These are phyloP conservation scores for Solanum neorickii DNA, from an alignment of 257 asterid species.

Conservation along the genomic window DNA sequence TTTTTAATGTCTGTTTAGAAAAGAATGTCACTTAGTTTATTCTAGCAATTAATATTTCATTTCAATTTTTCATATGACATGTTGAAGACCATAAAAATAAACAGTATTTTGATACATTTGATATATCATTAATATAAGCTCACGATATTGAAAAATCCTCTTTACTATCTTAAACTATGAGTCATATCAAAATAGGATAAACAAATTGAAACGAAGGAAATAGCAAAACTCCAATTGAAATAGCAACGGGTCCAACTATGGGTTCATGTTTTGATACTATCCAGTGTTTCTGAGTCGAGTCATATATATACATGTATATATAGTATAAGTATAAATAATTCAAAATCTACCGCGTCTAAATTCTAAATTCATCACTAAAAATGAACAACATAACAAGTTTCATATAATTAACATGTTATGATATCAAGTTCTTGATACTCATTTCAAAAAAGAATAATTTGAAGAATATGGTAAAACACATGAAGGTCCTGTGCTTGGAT, in stretches of 20 bases:
- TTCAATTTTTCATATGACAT: background rate
- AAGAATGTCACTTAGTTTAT: background rate
- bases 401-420: background rate
- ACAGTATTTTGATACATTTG: background rate
- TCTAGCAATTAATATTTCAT: too few species aligned
- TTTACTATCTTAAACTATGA: background rate
- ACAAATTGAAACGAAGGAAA: background rate
- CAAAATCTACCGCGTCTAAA: background rate
- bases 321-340: background rate
- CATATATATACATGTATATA: too few species aligned
- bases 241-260: background rate
- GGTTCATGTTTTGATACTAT: background rate
- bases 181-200: background rate
- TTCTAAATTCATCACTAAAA: background rate
- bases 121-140: background rate
- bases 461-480: background rate
- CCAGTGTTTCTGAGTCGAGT: background rate
- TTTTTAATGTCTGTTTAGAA: background rate
- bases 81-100: too few species aligned
- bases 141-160: background rate
- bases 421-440: background rate
- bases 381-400: background rate
- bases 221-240: background rate
- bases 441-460: background rate
- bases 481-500: background rate